Evolutionary conservation across 169 alveolate species (phyloP), one percentile per base, ranked within the genome.

Genomic region (Plasmodium cynomolgi): DNA sequence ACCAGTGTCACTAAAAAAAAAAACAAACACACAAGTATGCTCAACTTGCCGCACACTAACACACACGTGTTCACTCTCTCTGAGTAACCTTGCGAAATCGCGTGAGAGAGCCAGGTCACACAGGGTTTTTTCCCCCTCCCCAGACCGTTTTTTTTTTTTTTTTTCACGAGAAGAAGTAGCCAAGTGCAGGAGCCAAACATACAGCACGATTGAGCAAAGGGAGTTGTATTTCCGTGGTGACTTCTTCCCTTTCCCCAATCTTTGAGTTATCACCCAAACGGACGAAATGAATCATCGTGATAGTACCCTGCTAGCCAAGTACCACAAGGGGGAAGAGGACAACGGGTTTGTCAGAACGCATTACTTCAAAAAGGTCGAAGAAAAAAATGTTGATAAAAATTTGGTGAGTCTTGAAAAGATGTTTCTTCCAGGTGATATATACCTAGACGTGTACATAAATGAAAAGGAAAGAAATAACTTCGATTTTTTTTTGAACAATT

Each of bases 391-490:
- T 2, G 75, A 79, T 2, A 77, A 34, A 34, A 77, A 58, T 37
- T 86, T 86, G 74, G 5, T 54, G 41, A 58, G 44, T 9, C 47
- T 86, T 6, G 86, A 86, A 47, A 86, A 86, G 9, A 50, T 50
- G 56, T 86, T 86, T 68, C 71, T 47, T 3, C 17, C 41, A 47
- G 93, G 74, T 31, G 93, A 86, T 17, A 79, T 86, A 20, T 86
- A 50, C 31, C 31, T 86, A n/a, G 93, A 86, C 34, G 71, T 86
- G 9, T 33, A 75, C 23, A 77, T 86, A 77, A 34, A 86, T 86
- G 93, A 86, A 75, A 86, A 86, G 74, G 93, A 86, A 77, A 54
- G 33, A 75, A 86, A 86, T 37, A 86, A 86, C 68, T 86, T 86
- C 44, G 93, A 86, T 56, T 86, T 86, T 86, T 86, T 31, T 6